Conservation (phyloP, 495 filamentous ascomycete species). For the Darksidea phi region DNA sequence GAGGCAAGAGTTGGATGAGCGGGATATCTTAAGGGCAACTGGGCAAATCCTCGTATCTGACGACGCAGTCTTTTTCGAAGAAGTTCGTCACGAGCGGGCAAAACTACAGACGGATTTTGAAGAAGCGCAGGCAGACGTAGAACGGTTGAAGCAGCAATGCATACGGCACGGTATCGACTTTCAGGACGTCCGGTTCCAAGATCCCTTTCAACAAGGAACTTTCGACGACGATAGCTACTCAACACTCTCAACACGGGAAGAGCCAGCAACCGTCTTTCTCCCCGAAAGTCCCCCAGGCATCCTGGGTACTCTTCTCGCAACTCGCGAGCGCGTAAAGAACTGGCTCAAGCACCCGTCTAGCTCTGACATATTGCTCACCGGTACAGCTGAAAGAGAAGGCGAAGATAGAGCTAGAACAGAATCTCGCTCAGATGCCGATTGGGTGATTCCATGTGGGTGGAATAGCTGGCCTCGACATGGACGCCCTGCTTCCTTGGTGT, state of each 20-base stretch:
- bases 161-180: constrained; percentile 1
- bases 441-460: neutral
- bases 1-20: constrained; percentile 3
- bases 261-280: no score
- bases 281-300: neutral
- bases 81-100: neutral
- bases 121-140: constrained; percentile 5
- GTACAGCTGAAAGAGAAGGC: neutral
- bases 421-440: neutral
- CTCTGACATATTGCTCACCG: neutral
- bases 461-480: neutral
- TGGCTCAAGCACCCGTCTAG: constrained; percentile 10
- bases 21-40: constrained; percentile 7
- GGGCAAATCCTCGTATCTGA: neutral
- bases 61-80: constrained; percentile 16
- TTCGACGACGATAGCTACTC: neutral
- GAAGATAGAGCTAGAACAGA: neutral
- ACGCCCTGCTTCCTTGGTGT: neutral
- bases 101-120: constrained; percentile 3
- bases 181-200: constrained; percentile 3
- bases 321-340: constrained; percentile 7
- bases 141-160: constrained; percentile 9
- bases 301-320: neutral
- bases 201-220: neutral
- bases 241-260: neutral